Evolutionary conservation across 306 rosid species (phyloP), one percentile per base, ranked within the genome.

Genomic region (Acacia melanoxylon): DNA sequence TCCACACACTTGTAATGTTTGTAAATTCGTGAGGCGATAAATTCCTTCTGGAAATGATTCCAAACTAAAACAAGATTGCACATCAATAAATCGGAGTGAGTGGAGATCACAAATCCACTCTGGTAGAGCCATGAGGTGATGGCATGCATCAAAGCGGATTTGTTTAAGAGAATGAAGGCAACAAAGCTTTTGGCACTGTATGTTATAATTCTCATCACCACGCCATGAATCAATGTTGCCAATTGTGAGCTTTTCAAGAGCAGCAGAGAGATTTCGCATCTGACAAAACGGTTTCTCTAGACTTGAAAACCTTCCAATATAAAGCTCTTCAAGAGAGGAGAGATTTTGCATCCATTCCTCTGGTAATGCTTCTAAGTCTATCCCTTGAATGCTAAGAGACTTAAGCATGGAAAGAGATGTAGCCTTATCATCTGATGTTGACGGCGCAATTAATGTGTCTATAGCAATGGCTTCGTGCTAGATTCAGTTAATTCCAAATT

Each of bases 341-440:
- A 74, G 78, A 35, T 74, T 46, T 54, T 4, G 67, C 63, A 33
- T n/a, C 78, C 68, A 54, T 4, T 12, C 49, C n/a, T 35, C 49
- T 74, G 67, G 66, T 14, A 33, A 37, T 3, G 29, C 16, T 22
- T 52, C 48, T 12, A 35, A 20, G 51, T 52, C 20, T 2, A 51
- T n/a, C 20, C 15, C 5, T 8, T 2, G 0, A 31, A 51, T 3
- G 0, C 0, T 0, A 24, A 74, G 19, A 33, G 1, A 33, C 44
- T 52, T 10, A 3, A 74, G 63, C 22, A 3, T 17, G 29, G 66
- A 74, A 22, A 52, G 78, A 24, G 66, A 24, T 9, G 33, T 1
- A 59, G 2, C 5, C 6, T 10, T 10, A 10, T 24, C 0, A 22
- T 59, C 6, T 24, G 16, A 9, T 27, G 40, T 27, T 11, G 68